Evolutionary conservation across 495 filamentous ascomycete species (phyloP).

Genomic region (Staphylotrichum longicolle): DNA sequence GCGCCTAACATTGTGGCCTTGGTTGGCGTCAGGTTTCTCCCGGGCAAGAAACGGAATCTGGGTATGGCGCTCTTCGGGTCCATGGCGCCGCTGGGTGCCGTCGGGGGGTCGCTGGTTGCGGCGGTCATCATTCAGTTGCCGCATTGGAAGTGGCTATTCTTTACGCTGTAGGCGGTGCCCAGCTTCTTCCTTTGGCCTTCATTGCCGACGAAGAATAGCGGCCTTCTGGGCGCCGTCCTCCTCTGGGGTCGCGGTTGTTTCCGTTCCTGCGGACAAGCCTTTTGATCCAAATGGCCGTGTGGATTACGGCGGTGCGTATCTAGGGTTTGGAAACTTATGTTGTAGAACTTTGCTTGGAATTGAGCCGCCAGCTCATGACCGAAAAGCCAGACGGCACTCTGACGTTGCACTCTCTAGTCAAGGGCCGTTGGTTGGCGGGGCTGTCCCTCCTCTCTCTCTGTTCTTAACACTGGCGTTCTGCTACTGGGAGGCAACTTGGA

Average conservation of each 20-base stretch:
- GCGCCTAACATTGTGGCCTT: conserved; percentile 50
- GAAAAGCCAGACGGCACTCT: not conserved
- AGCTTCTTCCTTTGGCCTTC: not conserved
- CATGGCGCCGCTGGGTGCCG: conserved; percentile 47
- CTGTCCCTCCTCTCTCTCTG: conserved; percentile 42
- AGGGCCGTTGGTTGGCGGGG: conserved; percentile 52
- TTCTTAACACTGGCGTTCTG: conserved; percentile 45
- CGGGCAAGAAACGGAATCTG: conserved; percentile 47
- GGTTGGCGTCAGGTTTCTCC: conserved; percentile 46
- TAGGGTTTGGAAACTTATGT: conserved; percentile 46
- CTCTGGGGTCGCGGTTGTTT: conserved; percentile 33
- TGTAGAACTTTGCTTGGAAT: conserved; percentile 59
- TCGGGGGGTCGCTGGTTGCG: conserved; percentile 43
- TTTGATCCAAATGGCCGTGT: conserved; percentile 46
- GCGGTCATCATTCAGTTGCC: conserved; percentile 45
- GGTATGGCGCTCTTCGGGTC: conserved; percentile 36
- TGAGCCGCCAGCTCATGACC: conserved; percentile 28
- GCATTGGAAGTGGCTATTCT: conserved; percentile 49
- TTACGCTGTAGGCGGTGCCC: conserved; percentile 29
- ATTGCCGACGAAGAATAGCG: conserved; percentile 42
- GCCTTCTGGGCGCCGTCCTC: conserved; percentile 37
- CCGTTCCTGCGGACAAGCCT: conserved; percentile 42
- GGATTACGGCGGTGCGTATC: conserved; percentile 50
- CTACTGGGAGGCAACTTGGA: conserved; percentile 51
- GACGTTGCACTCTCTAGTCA: conserved; percentile 36